Evolutionary conservation across 1,284 basidiomycete genomes (phyloP).

Genomic region (Uromyces viciae-fabae): DNA sequence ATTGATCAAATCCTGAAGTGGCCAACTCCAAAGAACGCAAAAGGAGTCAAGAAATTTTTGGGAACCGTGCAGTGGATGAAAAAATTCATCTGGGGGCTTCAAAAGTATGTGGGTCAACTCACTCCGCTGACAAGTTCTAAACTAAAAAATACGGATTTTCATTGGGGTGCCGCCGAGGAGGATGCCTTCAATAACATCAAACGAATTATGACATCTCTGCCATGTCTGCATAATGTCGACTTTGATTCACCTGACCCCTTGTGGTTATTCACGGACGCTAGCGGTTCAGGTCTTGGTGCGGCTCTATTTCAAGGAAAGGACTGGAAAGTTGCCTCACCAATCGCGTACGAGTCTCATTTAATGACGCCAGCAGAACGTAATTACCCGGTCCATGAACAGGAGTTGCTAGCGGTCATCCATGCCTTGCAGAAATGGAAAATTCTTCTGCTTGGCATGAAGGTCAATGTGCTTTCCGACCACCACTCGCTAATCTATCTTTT

Average conservation of each 20-base stretch:
- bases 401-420: background rate
- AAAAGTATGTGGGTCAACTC: too few species aligned
- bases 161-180: background rate
- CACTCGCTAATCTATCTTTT: constrained; percentile 47
- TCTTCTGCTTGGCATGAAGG: background rate
- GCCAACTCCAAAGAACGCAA: too few species aligned
- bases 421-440: background rate
- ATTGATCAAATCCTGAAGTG: background rate
- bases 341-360: too few species aligned
- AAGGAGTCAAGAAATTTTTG: too few species aligned
- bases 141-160: background rate
- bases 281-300: too few species aligned
- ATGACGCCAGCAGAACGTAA: too few species aligned
- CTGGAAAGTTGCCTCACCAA: too few species aligned
- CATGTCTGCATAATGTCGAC: background rate
- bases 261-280: background rate
- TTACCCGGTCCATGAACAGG: too few species aligned
- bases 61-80: too few species aligned
- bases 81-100: background rate
- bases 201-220: background rate
- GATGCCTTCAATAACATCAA: background rate
- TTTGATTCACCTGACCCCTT: background rate
- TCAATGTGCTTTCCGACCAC: background rate
- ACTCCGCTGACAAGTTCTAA: too few species aligned
- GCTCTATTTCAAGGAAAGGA: too few species aligned